Conservation (phyloP, 2,329 filamentous ascomycete species). For the Penicillium glabrum region DNA sequence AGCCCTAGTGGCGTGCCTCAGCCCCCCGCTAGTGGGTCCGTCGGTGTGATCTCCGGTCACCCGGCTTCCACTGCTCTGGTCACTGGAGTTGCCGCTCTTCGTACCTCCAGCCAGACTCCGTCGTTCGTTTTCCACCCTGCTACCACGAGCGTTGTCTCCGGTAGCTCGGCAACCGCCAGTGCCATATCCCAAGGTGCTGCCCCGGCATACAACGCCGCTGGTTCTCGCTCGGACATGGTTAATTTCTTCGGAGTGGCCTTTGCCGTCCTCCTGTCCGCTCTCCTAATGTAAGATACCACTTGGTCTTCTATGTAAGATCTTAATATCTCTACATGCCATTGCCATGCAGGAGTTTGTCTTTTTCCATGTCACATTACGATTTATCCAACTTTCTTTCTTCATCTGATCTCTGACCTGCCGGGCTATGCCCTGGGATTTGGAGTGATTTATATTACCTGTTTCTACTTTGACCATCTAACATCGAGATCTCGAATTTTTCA, state of each 20-base stretch:
- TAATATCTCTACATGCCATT: neutral
- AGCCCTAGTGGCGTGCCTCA: neutral
- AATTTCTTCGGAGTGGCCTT: conserved; percentile 12
- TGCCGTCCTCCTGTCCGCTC: conserved; percentile 8
- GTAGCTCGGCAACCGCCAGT: neutral
- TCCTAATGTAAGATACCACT: neutral
- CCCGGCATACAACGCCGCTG: conserved; percentile 15
- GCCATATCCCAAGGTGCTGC: conserved; percentile 9
- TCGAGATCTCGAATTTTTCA: neutral
- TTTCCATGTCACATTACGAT: conserved; percentile 2
- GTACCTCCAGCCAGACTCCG: conserved; percentile 7
- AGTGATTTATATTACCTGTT: conserved; percentile 1
- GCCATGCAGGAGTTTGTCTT: neutral
- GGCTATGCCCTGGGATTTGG: neutral
- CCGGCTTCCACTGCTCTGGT: conserved; percentile 1
- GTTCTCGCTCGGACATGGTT: conserved; percentile 7
- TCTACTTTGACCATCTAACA: neutral
- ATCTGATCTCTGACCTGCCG: neutral
- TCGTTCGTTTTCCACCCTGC: conserved; percentile 6
- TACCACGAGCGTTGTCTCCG: neutral
- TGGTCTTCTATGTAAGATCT: neutral
- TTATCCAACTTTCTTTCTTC: neutral
- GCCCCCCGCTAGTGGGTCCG: neutral
- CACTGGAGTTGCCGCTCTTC: conserved; percentile 5
- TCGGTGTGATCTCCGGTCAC: neutral